A percentile compares a stretch with the other conserved stretches of the same genome.
Conservation (phyloP, 2,329 filamentous ascomycete genomes). For the Fusarium sp. region DNA sequence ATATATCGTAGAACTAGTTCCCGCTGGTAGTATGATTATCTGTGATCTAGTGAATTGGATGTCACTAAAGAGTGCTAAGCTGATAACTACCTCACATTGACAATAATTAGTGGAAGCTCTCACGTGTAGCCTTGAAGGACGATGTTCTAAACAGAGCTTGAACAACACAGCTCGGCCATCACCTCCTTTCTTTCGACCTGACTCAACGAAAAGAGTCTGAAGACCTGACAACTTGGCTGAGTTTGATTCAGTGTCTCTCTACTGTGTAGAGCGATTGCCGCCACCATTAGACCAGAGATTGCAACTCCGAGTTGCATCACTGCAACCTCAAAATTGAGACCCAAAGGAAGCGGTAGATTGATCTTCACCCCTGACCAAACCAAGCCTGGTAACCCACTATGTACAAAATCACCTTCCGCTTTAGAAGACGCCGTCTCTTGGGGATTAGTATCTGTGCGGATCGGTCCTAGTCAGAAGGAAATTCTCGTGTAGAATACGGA, state of each 20-base stretch:
- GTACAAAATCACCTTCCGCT: background rate
- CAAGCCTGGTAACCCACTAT: background rate
- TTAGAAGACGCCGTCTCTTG: background rate
- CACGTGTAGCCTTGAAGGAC: background rate
- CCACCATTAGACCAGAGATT: background rate
- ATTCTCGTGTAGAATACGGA: too few relatives aligned
- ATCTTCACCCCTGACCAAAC: background rate
- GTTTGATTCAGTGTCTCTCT: too few relatives aligned
- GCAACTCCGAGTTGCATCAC: background rate
- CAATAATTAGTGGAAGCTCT: background rate
- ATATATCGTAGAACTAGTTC: background rate
- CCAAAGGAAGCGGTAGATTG: background rate
- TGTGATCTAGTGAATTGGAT: background rate
- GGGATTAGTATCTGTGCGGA: background rate
- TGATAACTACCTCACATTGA: background rate
- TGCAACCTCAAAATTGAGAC: background rate
- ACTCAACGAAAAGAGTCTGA: background rate
- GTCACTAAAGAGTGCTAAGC: background rate
- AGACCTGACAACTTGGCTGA: background rate
- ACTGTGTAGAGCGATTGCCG: too few relatives aligned
- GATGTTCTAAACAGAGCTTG: background rate
- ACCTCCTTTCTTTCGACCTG: background rate
- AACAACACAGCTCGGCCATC: background rate
- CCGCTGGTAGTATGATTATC: background rate
- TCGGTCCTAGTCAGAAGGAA: background rate